Base-by-base conservation (phyloP, 495 filamentous ascomycete species). In the Xylaria cubensis region DNA sequence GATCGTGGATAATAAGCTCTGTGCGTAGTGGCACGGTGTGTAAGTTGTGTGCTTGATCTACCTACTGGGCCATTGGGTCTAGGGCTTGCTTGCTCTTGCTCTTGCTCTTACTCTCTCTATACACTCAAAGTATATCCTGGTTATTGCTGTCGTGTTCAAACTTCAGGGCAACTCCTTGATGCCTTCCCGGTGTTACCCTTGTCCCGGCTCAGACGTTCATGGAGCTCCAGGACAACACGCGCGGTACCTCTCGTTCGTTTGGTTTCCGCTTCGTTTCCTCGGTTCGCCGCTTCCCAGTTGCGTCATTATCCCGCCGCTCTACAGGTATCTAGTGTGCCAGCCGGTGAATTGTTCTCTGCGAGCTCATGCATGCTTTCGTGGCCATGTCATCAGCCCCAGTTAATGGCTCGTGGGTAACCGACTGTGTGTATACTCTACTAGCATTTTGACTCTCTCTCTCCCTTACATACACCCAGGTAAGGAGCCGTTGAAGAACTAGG, bases 281-380 rank as follows among this genome's bases (percentile, higher is more conserved):
- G 74, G 77, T 79, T 79, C 77, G 74, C 73, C 55, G 67, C 71
- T 70, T 39, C 36, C 62, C 65, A 74, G 76, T 79, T 79, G 77
- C 79, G 77, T 79, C 77, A 80, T 79, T 78, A 80, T 74, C 55
- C 71, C 70, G 73, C 77, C 76, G 77, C 71, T 73, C 74, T 67
- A 76, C 55, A 74, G 50, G 67, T 76, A 76, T 74, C 73, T 75
- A 80, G 78, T 72, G 78, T 76, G 69, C 71, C 76, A 78, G 73
- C 74, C 76, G 76, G 73, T 80, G 76, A 77, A 78, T 75, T 78
- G 78, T 80, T 75, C 73, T 76, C 76, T 78, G 78, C 76, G 74
- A 73, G 71, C 73, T 74, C 76, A 83, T 85, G 83, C 83, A 84
- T 80, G 81, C 78, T 78, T 81, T 83, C 81, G 82, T 84, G 81